Evolutionary conservation across 345 rosid species (phyloP).

Genomic region (Populus euphratica): DNA sequence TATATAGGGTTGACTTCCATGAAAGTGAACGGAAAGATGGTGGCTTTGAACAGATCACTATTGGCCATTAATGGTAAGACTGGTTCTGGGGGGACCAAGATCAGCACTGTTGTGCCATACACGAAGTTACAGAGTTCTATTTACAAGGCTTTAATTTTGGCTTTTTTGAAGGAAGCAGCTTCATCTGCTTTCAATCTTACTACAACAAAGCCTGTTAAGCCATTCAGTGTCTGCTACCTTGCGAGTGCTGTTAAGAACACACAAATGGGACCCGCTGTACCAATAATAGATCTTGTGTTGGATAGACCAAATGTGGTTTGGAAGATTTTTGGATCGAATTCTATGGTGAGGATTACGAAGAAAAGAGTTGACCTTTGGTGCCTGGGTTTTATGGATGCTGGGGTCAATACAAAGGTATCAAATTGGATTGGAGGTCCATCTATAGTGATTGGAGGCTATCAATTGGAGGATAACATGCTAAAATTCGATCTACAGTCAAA

Average conservation of each 20-base stretch:
- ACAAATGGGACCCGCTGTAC: too few species aligned
- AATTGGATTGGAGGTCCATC: not conserved
- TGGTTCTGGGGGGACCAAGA: slow-evolving; percentile 22
- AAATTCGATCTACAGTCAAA: not conserved
- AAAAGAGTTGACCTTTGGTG: too few species aligned
- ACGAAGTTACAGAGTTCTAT: slow-evolving; percentile 25
- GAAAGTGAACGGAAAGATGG: slow-evolving; percentile 13
- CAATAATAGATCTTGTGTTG: too few species aligned
- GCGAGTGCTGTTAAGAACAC: too few species aligned
- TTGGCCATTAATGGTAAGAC: not conserved
- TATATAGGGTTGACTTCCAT: slow-evolving; percentile 10
- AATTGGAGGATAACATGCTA: not conserved
- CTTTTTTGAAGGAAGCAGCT: not conserved
- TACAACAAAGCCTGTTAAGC: too few species aligned
- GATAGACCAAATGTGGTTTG: too few species aligned
- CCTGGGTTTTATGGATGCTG: not conserved
- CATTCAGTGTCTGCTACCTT: too few species aligned
- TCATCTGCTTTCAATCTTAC: not conserved
- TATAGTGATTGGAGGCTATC: not conserved
- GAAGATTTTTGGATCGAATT: not conserved
- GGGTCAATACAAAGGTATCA: not conserved
- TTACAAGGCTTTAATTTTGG: slow-evolving; percentile 20
- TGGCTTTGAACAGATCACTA: not conserved
- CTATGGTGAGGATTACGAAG: not conserved
- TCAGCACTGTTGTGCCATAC: slow-evolving; percentile 28